phyloP scores from a whole-genome alignment of 1,139 yeast species.

The Scheffersomyces insectosa region DNA sequence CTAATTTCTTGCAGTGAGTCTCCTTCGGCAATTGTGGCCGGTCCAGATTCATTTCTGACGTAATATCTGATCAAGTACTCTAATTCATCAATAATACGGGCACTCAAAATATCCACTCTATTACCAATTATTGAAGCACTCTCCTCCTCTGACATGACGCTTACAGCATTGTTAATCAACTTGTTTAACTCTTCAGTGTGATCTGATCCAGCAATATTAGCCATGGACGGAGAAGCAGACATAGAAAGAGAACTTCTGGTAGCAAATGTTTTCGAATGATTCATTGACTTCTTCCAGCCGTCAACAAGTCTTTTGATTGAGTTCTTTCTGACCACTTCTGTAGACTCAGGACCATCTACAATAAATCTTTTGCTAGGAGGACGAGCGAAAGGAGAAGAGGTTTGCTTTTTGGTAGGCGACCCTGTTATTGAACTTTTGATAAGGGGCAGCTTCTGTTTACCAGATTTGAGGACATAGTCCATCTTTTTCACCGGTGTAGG shows the following conservation, averaged over 20 bases:
- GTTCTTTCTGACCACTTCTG: conserved; percentile 30
- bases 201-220: neutral
- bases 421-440: neutral
- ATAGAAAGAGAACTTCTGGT: neutral
- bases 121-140: conserved; percentile 31
- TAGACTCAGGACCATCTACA: conserved; percentile 7
- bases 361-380: neutral
- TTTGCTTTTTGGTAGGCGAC: neutral
- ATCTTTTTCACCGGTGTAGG: conserved; percentile 69
- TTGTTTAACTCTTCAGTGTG: conserved; percentile 1
- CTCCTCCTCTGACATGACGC: conserved; percentile 9
- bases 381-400: neutral
- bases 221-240: neutral
- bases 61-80: conserved; percentile 44
- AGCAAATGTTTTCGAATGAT: conserved; percentile 14
- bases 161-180: conserved; percentile 7
- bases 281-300: conserved; percentile 36
- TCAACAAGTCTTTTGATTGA: conserved; percentile 43
- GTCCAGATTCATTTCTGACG: conserved; percentile 22
- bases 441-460: conserved; percentile 11
- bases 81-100: conserved; percentile 76
- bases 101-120: conserved; percentile 73
- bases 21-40: conserved; percentile 25
- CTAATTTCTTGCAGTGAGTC: conserved; percentile 9
- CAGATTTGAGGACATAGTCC: conserved; percentile 34